Evolutionary conservation across 2,329 filamentous ascomycete genomes (phyloP), one percentile per base, ranked within the genome.

Genomic region (Hypocrella siamensis): DNA sequence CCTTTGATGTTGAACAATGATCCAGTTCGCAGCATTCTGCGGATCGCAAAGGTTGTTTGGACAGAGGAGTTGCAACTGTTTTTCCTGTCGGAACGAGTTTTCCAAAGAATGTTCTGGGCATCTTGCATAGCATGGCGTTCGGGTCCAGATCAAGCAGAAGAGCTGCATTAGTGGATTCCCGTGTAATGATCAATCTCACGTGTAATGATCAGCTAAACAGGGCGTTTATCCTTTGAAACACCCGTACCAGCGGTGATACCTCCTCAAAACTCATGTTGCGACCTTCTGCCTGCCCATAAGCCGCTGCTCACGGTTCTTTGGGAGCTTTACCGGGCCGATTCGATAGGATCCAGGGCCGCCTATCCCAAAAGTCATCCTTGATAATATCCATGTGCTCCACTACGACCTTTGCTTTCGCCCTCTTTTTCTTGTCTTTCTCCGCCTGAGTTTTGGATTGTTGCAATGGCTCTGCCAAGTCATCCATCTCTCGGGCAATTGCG

Each of bases 311-410:
- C 32, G 57, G 59, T 49, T 73, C 66, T 47, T 72, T 74, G n/a
- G 75, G 75, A 43, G 77, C 61, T 46, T 70, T 78, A 16, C 79
- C 79, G 5, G 78, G 77, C 52, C 74, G 79, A 40, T 79, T 78
- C 2, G 77, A 81, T 32, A 86, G 50, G 35, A 90, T 64, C 83
- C 86, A 96, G 2, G 86, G 85, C 48, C 86, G 67, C 45, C 67
- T 68, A 40, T 83, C 68, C 90, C 90, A 98, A 49, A 98, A 98
- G 4, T 83, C 80, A 53, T 96, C 83, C 45, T 80, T 85, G 56
- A 98, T 96, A 45, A 98, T 81, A 57, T 98, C 90, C 37, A 90
- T 58, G 60, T 96, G 85, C 48, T 86, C 77, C 24, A 92, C 66
- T 22, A 82, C 70, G 28, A 98, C 75, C 31, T 68, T 68, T 1